Evolutionary conservation across 306 rosid species (phyloP), one percentile per base, ranked within the genome.

Genomic region (Ormosia emarginata): DNA sequence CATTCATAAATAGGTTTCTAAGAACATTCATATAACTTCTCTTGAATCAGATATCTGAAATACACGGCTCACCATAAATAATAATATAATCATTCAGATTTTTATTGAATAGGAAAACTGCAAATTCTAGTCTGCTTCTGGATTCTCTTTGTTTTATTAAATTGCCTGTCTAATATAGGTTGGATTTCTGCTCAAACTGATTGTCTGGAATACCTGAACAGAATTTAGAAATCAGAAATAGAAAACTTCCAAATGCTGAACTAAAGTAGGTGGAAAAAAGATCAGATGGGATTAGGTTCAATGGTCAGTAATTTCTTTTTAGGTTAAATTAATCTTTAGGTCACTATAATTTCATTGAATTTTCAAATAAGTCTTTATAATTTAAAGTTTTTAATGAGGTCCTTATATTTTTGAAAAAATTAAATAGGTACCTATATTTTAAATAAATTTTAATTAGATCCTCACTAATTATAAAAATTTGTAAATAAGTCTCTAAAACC

Each of bases 161-260:
- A 8, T 57, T 73, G 78, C 86, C 79, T 82, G 86, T 43, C 67
- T 62, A n/a, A 73, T 61, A n/a, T 7, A 74, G 11, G 57, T 67
- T 41, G 65, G 50, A 29, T 74, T 68, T 74, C 75, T 79, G 67
- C 79, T 79, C 77, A 86, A 74, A 74, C 59, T 79, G 37, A 61
- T 65, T 53, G 66, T 9, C 15, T 77, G 81, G 7, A 53, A 30
- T 5, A 52, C 76, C 86, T 82, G 58, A 4, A 67, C 1, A 67
- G 14, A 66, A 49, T 66, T 24, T 39, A 13, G 37, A 77, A 5
- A 40, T 58, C 8, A 67, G 40, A 64, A 71, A 3, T 2, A 15
- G 3, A 52, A 34, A 58, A 57, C 40, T 1, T 24, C 61, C 8
- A 64, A 72, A 63, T 63, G 3, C 39, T 12, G 15, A 8, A 50